phyloP scores from a whole-genome alignment of 2,329 filamentous ascomycete genomes.

The Claviceps citrina region DNA sequence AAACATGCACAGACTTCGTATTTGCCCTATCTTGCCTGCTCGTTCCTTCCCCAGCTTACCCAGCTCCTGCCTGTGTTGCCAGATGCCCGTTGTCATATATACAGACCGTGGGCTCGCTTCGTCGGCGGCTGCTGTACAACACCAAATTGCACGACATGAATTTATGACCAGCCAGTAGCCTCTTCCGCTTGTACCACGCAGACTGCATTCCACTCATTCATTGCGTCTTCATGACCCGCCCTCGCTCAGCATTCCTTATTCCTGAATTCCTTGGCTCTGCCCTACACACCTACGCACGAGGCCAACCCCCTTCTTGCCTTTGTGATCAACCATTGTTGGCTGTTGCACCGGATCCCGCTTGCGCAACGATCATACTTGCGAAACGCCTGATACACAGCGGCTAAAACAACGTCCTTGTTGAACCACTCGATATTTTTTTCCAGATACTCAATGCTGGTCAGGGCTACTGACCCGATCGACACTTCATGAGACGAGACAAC shows the following conservation, averaged over 20 bases:
- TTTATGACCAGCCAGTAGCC: not conserved
- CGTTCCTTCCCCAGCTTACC: not conserved
- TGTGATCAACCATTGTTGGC: not conserved
- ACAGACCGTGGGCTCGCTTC: not conserved
- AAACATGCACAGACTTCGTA: not conserved
- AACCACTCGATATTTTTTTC: no score
- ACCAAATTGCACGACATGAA: not conserved
- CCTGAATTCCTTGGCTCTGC: not conserved
- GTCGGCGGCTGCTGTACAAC: not conserved
- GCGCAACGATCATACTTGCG: no score
- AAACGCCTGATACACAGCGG: no score
- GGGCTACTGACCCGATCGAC: not conserved
- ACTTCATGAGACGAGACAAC: not conserved
- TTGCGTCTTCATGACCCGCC: not conserved
- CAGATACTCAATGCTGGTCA: no score
- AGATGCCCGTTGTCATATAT: not conserved
- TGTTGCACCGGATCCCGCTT: not conserved
- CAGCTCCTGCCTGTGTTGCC: not conserved
- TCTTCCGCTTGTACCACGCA: not conserved
- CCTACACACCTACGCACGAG: not conserved
- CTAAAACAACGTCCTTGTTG: no score
- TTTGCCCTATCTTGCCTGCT: not conserved
- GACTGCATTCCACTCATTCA: slow-evolving; percentile 3
- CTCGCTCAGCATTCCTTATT: not conserved
- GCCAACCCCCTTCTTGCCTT: not conserved